Evolutionary conservation across 805 yeast genomes (phyloP).

Genomic region (Yamadazyma philogaea): DNA sequence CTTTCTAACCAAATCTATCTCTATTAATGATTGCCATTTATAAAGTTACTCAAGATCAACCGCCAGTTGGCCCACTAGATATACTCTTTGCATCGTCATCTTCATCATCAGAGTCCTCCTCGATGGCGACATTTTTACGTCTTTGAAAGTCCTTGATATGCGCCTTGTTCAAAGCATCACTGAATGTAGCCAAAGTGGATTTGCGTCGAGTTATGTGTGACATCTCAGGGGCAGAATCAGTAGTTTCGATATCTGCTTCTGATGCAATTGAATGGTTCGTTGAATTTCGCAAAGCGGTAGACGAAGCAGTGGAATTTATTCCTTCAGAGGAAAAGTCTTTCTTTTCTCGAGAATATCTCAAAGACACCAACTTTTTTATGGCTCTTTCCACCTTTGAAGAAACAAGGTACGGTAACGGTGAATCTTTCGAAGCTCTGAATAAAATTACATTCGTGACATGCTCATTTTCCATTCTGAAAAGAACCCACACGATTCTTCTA

Average conservation of each 20-base stretch:
- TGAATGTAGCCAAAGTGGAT: conserved; percentile 40
- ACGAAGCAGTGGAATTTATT: conserved; percentile 7
- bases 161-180: conserved; percentile 63
- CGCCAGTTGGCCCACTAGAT: conserved; percentile 1
- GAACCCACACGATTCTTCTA: conserved; percentile 85
- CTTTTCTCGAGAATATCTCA: conserved; percentile 21
- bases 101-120: conserved; percentile 32
- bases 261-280: conserved; percentile 10
- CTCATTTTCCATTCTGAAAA: conserved; percentile 93
- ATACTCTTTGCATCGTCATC: conserved; percentile 24
- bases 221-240: conserved; percentile 2
- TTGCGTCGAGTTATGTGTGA: conserved; percentile 4
- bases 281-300: conserved; percentile 9
- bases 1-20: too few species aligned
- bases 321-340: neutral
- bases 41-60: too few species aligned
- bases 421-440: conserved; percentile 83
- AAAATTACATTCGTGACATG: conserved; percentile 86
- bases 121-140: conserved; percentile 36
- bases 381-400: conserved; percentile 33
- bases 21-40: too few species aligned
- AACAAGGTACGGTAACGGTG: conserved; percentile 75
- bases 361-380: conserved; percentile 33
- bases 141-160: conserved; percentile 86
- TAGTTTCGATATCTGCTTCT: conserved; percentile 8